Base-by-base conservation (phyloP, 306 rosid species). In the Begonia peltatifolia region DNA sequence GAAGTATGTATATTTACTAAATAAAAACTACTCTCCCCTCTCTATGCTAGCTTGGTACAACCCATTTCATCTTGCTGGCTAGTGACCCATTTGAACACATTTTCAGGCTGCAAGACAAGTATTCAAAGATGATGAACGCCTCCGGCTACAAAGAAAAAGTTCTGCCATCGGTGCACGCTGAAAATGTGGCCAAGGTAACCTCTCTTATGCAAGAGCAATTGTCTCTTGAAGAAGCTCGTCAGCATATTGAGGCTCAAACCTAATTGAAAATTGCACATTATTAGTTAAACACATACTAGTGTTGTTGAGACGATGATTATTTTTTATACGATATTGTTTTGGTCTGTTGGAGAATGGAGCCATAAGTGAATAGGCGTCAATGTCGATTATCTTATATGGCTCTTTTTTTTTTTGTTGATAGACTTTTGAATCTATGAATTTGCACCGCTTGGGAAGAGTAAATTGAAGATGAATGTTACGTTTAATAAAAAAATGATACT, bases 111-210 rank as follows among this genome's bases (percentile, higher is more conserved):
- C 78, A 66, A 30, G 97, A 78, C 44, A 89, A 62, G 74, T 58
- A 84, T 15, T 76, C 71, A 14, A 81, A 68, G 81, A 74, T 55
- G 55, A 71, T 78, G 60, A 77, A 61, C 47, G 79, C 74, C 22
- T 41, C 79, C 17, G 87, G 95, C n/a, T 89, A 89, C 79, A 75
- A 56, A 65, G 90, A 84, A 58, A 89, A 84, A 76, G 94, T 78
- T 41, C 74, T 74, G 0, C 50, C 61, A 9, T 57, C 76, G 12
- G 69, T 84, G 46, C 79, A 79, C 55, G 69, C 72, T 2, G 86
- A 74, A 52, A 67, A 82, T 43, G 71, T 57, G n/a, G 71, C 73
- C 20, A 89, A 78, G 81, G 74, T 85, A 7, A 73, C 72, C 46
- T 70, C 87, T 20, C 82, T 78, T 5, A 46, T 84, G 61, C 80